Evolutionary conservation across 257 asterid species (phyloP), one percentile per base, ranked within the genome.

Genomic region (Henckelia pumila): DNA sequence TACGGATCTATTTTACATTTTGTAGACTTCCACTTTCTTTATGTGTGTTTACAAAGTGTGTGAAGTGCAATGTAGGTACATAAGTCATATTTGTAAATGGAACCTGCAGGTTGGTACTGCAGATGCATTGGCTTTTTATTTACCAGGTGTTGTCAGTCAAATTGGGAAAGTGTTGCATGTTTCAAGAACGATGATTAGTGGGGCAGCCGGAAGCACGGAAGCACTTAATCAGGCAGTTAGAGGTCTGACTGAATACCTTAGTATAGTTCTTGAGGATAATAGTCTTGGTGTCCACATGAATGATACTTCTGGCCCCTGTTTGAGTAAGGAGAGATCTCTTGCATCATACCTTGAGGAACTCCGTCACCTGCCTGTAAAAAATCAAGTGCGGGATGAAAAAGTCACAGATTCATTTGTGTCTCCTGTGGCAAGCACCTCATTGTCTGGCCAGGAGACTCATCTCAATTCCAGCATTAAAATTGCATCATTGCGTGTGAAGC

Each of bases 101-200:
- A 71, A 75, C 68, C 74, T 80, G 81, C 95, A 92, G 98, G 96
- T 88, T 80, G 97, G 96, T 50, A 77, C 87, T 72, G 91, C 92
- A 73, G 97, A 94, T 83, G 92, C 97, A 23, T 73, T 94, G 80
- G 97, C 96, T 68, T 94, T 91, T 82, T 94, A 84, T 81, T 81
- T 94, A 75, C 99, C 99, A 30, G 99, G 99, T 28, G 91, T 91
- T 21, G 89, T 91, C 76, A 87, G 97, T 79, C 95, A 88, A 76
- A 81, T 87, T 59, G 97, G 97, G 56, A 94, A 88, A 87, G 86
- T 94, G 58, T 82, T 94, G 76, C 89, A 83, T 59, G 64, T 81
- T 66, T 87, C 99, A 56, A 91, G 84, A 81, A 66, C 84, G 14
- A 85, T 91, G 96, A 83, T 82, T 72, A 94, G 96, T 68, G 99